These are phyloP conservation scores for Auricularia sp. DNA, from an alignment of 768 basidiomycete species.

Conservation along the genomic window DNA sequence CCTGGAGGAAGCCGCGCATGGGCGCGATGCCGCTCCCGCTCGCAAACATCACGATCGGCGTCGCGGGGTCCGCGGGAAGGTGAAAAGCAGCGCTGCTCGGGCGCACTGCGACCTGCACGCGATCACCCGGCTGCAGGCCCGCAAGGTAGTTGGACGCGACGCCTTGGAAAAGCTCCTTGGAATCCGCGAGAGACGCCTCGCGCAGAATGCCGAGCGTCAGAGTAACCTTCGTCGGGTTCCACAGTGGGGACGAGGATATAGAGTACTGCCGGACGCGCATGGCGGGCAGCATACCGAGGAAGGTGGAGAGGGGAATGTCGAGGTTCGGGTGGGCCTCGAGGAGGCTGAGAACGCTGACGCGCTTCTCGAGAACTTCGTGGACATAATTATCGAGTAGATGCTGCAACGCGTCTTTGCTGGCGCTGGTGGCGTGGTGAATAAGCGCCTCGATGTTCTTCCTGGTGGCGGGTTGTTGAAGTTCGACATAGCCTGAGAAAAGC, in stretches of 20 bases:
- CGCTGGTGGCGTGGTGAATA: constrained; percentile 11
- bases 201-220: constrained; percentile 37
- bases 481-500: constrained; percentile 37
- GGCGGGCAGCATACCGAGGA: constrained; percentile 33
- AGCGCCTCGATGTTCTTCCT: constrained; percentile 31
- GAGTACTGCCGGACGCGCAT: constrained; percentile 44
- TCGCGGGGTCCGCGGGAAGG: constrained; percentile 29
- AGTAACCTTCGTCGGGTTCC: constrained; percentile 32
- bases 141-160: constrained; percentile 40
- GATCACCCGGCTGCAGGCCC: constrained; percentile 28
- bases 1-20: constrained; percentile 43
- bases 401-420: constrained; percentile 18
- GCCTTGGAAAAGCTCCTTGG: constrained; percentile 29
- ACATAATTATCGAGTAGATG: constrained; percentile 24
- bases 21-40: constrained; percentile 41
- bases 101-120: constrained; percentile 34
- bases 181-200: constrained; percentile 27
- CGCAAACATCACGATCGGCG: constrained; percentile 37
- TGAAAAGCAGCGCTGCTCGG: constrained; percentile 34
- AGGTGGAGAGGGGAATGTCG: constrained; percentile 27
- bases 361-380: constrained; percentile 24
- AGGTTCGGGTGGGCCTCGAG: constrained; percentile 31
- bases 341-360: constrained; percentile 34
- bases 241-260: constrained; percentile 40
- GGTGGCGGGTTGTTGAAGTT: constrained; percentile 39